Evolutionary conservation across 257 asterid species (phyloP).

Genomic region (Thymus mandschuricus): DNA sequence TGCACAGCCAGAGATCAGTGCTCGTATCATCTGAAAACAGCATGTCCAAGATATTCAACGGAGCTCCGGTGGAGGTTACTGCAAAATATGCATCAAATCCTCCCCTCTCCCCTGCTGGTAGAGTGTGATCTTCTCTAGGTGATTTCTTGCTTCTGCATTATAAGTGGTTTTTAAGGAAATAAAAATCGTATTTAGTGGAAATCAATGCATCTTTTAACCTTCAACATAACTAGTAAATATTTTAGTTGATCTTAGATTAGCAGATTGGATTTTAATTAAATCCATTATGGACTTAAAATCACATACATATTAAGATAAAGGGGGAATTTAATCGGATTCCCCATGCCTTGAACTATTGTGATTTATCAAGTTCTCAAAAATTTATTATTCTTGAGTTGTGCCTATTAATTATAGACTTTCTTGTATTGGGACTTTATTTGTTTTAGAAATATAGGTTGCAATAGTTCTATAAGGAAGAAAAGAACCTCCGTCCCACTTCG

Average conservation of each 20-base stretch:
- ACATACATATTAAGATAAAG: neutral
- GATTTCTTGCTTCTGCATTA: neutral
- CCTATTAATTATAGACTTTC: too few relatives aligned
- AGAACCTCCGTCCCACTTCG: too few relatives aligned
- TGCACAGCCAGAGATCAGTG: constrained; percentile 44
- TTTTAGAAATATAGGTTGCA: too few relatives aligned
- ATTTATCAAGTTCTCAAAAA: neutral
- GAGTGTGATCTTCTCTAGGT: constrained; percentile 39
- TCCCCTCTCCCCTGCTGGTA: constrained; percentile 55
- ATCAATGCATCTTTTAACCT: constrained; percentile 4
- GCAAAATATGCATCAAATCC: constrained; percentile 48
- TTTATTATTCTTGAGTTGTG: neutral
- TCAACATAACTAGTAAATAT: too few relatives aligned
- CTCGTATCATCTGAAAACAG: constrained; percentile 32
- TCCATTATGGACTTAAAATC: neutral
- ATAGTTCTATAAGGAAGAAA: too few relatives aligned
- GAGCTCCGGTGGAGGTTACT: constrained; percentile 35
- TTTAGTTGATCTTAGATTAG: constrained; percentile 6
- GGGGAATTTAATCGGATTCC: neutral
- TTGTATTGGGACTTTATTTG: too few relatives aligned
- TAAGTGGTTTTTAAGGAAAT: constrained; percentile 1
- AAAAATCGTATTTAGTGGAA: constrained; percentile 18
- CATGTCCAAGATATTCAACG: constrained; percentile 28
- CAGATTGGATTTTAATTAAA: neutral
- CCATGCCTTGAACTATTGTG: neutral